Evolutionary conservation across 352 stramenopile genomes (phyloP).

Genomic region (Phytophthora megakarya): DNA sequence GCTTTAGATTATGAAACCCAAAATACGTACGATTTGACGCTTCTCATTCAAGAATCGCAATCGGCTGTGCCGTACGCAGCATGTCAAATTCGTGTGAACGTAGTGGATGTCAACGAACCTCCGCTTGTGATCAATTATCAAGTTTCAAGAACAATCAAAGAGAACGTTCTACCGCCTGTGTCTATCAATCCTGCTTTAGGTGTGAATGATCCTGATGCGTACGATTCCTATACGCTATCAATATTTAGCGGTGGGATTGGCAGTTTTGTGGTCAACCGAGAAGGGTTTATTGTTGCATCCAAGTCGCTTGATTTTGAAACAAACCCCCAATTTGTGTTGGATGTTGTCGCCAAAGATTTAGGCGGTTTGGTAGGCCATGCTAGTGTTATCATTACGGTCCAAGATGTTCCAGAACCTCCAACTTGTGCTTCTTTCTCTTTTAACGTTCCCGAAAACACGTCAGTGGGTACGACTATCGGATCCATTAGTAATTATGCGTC

Average conservation of each 20-base stretch:
- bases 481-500: conserved; percentile 3
- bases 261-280: conserved; percentile 49
- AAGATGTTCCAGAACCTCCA: conserved; percentile 51
- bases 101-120: conserved; percentile 60
- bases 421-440: conserved; percentile 36
- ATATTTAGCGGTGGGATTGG: conserved; percentile 42
- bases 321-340: conserved; percentile 39
- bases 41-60: conserved; percentile 36
- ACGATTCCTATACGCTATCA: conserved; percentile 46
- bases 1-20: conserved; percentile 24
- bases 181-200: conserved; percentile 33
- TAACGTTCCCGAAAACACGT: conserved; percentile 35
- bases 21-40: conserved; percentile 21
- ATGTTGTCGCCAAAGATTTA: conserved; percentile 45
- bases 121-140: conserved; percentile 36
- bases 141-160: conserved; percentile 34
- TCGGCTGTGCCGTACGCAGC: conserved; percentile 10
- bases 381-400: conserved; percentile 34
- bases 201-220: conserved; percentile 48
- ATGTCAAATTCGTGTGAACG: conserved; percentile 49
- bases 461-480: conserved; percentile 8
- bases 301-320: conserved; percentile 51
- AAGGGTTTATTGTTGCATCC: conserved; percentile 45
- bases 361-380: conserved; percentile 40
- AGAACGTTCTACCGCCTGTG: conserved; percentile 46